Base-by-base conservation (phyloP, 371 early-diverging fungal species). In the Batrachochytrium dendrobatidis region DNA sequence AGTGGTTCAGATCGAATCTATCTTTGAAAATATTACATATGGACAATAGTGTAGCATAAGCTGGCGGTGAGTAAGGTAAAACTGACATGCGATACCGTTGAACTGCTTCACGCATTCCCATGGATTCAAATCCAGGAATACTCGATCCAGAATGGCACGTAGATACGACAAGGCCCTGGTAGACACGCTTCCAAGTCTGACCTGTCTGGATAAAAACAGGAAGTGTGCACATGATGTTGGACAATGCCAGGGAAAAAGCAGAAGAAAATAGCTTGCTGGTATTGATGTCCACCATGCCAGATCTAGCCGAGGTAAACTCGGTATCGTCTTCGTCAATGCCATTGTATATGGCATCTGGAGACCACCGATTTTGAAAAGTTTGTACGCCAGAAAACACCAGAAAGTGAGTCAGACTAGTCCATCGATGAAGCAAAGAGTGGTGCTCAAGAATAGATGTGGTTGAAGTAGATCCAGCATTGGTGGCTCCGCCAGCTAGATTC, bases 191-290 rank as follows among this genome's bases (percentile, higher is more conserved):
- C 61, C 86, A 78, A 7, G 72, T 64, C 17, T 85, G 84, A 8
- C 88, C 88, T 2, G 80, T 79, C 0, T 86, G 87, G 5, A 87
- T 79, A 75, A 90, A 91, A 10, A 83, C 81, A 20, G 91, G 89
- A 28, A 89, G 69, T 30, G 66, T 69, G 64, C 90, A 90, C 15
- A 73, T 79, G 1, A 77, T 81, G 64, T 87, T 87, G 48, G 83
- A 82, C 50, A 87, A 76, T 0, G 91, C 90, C 29, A 88, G 79
- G 18, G 82, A 76, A 62, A 88, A 82, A 3, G 89, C 81, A 0
- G 89, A 87, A 22, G 84, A 60, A 22, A 90, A 65, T 2, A 78
- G 63, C 53, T 87, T 88, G 10, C 87, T 81, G 15, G 79, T 83
- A 43, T 76, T 71, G 5, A 82, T 60, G 55, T 86, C 86, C 8